Conservation (phyloP, 2,329 filamentous ascomycete species). For the Exophiala dermatitidis region DNA sequence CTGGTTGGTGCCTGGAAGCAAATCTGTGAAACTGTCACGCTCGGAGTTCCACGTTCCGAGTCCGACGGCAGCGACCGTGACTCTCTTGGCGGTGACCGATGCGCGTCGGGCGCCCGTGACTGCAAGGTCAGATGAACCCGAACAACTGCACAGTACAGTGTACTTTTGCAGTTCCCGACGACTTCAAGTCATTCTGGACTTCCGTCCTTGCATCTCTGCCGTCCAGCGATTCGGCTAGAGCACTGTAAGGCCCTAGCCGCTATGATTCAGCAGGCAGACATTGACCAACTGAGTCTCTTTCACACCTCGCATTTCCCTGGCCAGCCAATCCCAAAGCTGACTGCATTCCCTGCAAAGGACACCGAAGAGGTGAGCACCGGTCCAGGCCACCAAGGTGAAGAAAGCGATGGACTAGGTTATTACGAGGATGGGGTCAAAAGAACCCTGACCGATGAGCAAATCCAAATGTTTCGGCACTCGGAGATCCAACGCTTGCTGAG, state of each 20-base stretch:
- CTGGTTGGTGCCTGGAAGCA: no score
- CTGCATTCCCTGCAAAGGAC: background rate
- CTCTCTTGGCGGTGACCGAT: no score
- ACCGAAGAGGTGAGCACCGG: background rate
- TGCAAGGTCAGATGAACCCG: no score
- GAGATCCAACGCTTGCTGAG: constrained; percentile 69
- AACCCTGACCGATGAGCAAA: constrained; percentile 84
- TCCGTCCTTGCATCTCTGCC: no score
- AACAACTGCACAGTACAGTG: no score
- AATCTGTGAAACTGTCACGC: no score
- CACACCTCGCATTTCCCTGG: constrained; percentile 22
- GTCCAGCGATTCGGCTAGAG: no score
- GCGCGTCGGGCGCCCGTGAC: no score
- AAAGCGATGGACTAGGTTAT: constrained; percentile 63
- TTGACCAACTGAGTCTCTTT: constrained; percentile 17
- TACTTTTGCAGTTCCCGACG: no score
- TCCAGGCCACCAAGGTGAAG: constrained; percentile 21
- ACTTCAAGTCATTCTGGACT: no score
- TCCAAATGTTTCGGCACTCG: constrained; percentile 81
- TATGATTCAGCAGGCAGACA: constrained; percentile 14
- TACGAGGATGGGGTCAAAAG: constrained; percentile 82
- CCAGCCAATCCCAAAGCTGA: constrained; percentile 16
- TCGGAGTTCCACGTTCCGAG: no score
- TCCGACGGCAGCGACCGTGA: no score
- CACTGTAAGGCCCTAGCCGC: background rate